A percentile compares a stretch with the other conserved stretches of the same genome.
Evolutionary conservation across 2,329 filamentous ascomycete species (phyloP).

Genomic region (Harringtonia aguacate): DNA sequence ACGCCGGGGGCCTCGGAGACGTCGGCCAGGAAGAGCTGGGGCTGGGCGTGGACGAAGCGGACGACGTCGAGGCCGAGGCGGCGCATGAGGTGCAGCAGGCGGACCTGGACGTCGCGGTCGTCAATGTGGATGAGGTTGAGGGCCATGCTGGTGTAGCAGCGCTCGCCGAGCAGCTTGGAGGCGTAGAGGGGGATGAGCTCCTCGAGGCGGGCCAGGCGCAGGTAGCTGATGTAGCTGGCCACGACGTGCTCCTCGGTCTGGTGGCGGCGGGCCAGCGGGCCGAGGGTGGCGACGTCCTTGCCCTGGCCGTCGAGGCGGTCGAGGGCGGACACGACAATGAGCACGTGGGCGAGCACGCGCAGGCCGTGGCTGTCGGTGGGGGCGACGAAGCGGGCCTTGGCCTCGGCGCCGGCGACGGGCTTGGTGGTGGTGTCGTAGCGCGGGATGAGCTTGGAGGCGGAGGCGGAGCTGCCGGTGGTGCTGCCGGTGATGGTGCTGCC

Average conservation of each 20-base stretch:
- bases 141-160: conserved; percentile 61
- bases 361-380: conserved; percentile 52
- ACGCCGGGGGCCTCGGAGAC: conserved; percentile 24
- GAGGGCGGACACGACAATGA: conserved; percentile 55
- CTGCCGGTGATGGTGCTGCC: too few species aligned
- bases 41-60: conserved; percentile 63
- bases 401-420: conserved; percentile 17
- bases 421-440: conserved; percentile 21
- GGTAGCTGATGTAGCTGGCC: conserved; percentile 68
- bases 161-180: conserved; percentile 57
- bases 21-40: conserved; percentile 38
- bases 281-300: conserved; percentile 23
- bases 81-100: conserved; percentile 64
- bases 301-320: conserved; percentile 29
- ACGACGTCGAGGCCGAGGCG: conserved; percentile 63
- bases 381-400: conserved; percentile 28
- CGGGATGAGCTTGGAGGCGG: conserved; percentile 34
- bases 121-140: conserved; percentile 66
- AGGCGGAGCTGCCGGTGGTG: too few species aligned
- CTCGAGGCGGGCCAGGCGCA: conserved; percentile 61
- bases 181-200: conserved; percentile 83
- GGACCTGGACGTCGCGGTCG: conserved; percentile 51
- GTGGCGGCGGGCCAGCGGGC: conserved; percentile 20
- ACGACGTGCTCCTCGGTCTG: conserved; percentile 62
- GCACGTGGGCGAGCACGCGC: conserved; percentile 57